Base-by-base conservation (phyloP, 1,139 yeast species). In the Taphrina wiesneri region DNA sequence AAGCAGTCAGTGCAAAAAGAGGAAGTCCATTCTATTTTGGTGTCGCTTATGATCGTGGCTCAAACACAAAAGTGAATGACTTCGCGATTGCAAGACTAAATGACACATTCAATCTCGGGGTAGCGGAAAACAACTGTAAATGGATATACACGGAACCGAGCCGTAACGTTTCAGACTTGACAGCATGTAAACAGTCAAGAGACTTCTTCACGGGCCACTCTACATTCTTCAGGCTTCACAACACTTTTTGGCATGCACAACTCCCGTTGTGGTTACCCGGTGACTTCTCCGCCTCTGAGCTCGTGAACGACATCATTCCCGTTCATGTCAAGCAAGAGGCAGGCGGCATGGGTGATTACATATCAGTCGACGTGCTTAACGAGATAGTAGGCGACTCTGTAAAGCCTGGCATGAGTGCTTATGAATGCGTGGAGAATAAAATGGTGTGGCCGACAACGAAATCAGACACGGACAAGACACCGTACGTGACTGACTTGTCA, bases 81-180 rank as follows among this genome's bases (percentile, higher is more conserved):
- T 41, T 7, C 15, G 46, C 46, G 7, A 19, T 41, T 19, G 6
- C 46, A 6, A 41, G 21, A n/a, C 46, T 41, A 6, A n/a, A 41
- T 7, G 46, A 41, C 46, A 41, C 46, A n/a, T 41, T 41, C 46
- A 41, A 41, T 15, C 46, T n/a, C 46, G 46, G 46, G 21, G 46
- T 41, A 7, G 46, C 46, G 13, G 46, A 41, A n/a, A 41, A 41
- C 46, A 41, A 41, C 15, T 41, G 46, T n/a, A 41, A 41, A 19
- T 41, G 46, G 46, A 7, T n/a, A 6, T 41, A n/a, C 46, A 41
- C 46, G 5, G 46, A 41, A n/a, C 46, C 46, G 17, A n/a, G 21
- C 7, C 46, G 46, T 15, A 19, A 19, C n/a, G 21, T n/a, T 7
- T 41, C 21, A n/a, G 46, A 41, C 46, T 19, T 41, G 46, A 41